Base-by-base conservation (phyloP, 768 basidiomycete genomes). In the Pholiota microspora region DNA sequence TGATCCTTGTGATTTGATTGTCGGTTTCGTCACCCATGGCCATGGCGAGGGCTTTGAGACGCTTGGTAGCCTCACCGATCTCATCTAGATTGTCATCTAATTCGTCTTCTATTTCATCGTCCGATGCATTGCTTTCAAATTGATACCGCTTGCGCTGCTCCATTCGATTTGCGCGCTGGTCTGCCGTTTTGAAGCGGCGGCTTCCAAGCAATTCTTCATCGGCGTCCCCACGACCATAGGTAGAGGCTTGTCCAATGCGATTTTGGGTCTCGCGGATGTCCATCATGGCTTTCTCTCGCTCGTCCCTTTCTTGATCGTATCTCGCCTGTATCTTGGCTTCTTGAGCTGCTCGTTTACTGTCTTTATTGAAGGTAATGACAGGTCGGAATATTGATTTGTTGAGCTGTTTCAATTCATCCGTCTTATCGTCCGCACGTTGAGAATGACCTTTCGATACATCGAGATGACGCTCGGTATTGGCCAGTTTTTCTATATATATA, bases 341-440 rank as follows among this genome's bases (percentile, higher is more conserved):
- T 62, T 93, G 85, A 12, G 89, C 92, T 4, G 83, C 82, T 46
- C 94, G 90, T 71, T 98, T 98, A 15, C 78, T 80, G 32, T 93
- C 88, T 71, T 97, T 99, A 77, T 98, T 96, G 71, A 89, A 96
- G 0, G 88, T 86, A 61, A 97, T 86, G 53, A 84, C 93, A 7
- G 92, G 95, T 46, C 87, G 83, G 77, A 99, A 98, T 68, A 99
- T 98, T 34, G 92, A 94, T 29, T 86, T 83, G 70, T 98, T 98
- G 53, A 99, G 84, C 67, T 94, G 81, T 71, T 94, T 95, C 52
- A 99, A 84, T 70, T 98, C 95, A 57, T 86, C 87, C 4, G 94
- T 93, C 69, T 85, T 92, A 73, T 99, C 96, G 54, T 88, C 88
- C n/a, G 96, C 95, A 3, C 91, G 86, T 40, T 77, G 73, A 28